phyloP scores from a whole-genome alignment of 2,329 filamentous ascomycete species.

The Torrubiellomyces zombiae region DNA sequence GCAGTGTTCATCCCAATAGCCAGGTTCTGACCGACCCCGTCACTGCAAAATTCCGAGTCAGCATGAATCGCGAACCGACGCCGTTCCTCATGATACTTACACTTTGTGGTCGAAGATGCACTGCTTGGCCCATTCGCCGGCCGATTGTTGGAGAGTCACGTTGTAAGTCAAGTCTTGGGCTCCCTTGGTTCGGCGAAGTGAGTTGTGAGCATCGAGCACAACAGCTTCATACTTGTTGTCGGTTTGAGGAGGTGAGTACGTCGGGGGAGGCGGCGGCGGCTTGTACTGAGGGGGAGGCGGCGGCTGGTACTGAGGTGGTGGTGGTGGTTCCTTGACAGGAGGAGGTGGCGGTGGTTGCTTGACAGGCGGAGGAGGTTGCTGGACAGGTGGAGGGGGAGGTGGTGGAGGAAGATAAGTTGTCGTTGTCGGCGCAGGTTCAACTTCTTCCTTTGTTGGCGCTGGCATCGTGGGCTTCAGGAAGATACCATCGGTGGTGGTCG shows the following conservation, averaged over 20 bases:
- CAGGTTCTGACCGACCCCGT: slow-evolving; percentile 82
- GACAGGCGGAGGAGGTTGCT: slow-evolving; percentile 3
- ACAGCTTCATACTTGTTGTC: slow-evolving; percentile 16
- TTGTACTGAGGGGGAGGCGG: slow-evolving; percentile 3
- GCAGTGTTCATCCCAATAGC: too few species aligned
- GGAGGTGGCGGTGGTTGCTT: slow-evolving; percentile 7
- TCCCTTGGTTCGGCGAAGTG: slow-evolving; percentile 72
- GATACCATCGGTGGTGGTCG: slow-evolving; percentile 1
- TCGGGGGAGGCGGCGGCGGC: slow-evolving; percentile 4
- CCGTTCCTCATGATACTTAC: slow-evolving; percentile 38
- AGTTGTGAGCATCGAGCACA: slow-evolving; percentile 62
- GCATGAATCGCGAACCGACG: too few species aligned
- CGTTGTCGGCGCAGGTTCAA: too few species aligned
- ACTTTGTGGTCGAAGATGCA: slow-evolving; percentile 65
- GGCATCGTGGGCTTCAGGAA: slow-evolving; percentile 4
- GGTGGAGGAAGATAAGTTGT: slow-evolving; percentile 1
- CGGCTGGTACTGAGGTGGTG: too few species aligned
- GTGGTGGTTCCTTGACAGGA: too few species aligned
- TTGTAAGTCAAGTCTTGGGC: slow-evolving; percentile 50
- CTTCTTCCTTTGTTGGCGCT: neutral
- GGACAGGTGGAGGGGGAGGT: slow-evolving; percentile 3
- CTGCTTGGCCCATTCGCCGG: slow-evolving; percentile 41
- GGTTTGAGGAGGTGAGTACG: neutral
- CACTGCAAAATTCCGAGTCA: slow-evolving; percentile 18
- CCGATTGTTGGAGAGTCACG: slow-evolving; percentile 43